Base-by-base conservation (phyloP, 345 rosid species). In the Citrus medica region DNA sequence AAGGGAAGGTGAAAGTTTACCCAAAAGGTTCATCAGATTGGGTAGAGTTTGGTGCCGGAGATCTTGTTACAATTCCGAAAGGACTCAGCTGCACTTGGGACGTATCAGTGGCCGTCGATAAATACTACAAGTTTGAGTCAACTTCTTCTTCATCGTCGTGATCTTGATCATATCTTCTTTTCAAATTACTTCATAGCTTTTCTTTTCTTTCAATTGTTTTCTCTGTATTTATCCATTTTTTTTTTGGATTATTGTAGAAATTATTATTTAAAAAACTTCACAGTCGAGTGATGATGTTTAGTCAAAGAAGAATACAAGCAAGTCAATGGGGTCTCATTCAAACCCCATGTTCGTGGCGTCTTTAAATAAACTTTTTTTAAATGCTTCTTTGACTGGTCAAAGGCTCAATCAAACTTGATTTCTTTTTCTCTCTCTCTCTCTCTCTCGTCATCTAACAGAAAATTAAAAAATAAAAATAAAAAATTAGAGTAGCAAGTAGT, bases 11-110 rank as follows among this genome's bases (percentile, higher is more conserved):
- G 77, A 94, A 82, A 84, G 97, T 78, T 17, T 93, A 92, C 74
- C 83, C 90, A 25, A 90, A 88, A 83, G 88, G 90, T 10, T 80
- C 89, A 37, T 32, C 88, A 56, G 92, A 88, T 73, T 84, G 64
- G 72, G 95, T 93, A 0, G 98, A 93, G 88, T 95, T 95, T 75
- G 97, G 97, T 0, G 95, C 95, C 0, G 98, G 98, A 80, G 98
- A 95, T 90, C 89, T 95, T 51, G 98, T 95, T 48, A 86, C 76
- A 68, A 89, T 95, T 53, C 98, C 97, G 0, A 92, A 90, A 78
- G 98, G 98, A 19, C 88, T 92, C 35, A 91, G 97, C 74, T 95
- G 98, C 83, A 92, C 93, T 71, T 95, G 98, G 98, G 98, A 93
- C 78, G 97, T 95, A 9, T 86, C 93, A 33, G 80, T 92, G 12